Base-by-base conservation (phyloP, 257 asterid species). In the Nicotiana obtusifolia region DNA sequence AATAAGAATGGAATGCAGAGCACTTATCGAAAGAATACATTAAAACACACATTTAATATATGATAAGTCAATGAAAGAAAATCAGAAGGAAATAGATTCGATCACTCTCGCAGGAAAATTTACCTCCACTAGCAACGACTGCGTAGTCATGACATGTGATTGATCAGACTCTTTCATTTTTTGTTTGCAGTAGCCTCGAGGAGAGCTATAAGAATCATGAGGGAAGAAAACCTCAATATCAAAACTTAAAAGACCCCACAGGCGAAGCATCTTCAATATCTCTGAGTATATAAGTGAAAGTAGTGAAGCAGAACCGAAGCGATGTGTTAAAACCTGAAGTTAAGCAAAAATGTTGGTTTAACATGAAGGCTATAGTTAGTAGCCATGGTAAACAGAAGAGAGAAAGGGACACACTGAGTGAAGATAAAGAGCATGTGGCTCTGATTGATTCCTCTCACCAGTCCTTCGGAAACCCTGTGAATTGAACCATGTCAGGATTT, bases 301-400 rank as follows among this genome's bases (percentile, higher is more conserved):
- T 92, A 92, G 85, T 76, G 97, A 86, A 85, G 90, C 92, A 85
- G 97, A 93, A 85, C 97, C 97, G 52, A 84, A 80, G 65, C 97
- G 94, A 89, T 93, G 97, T 13, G 97, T 93, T 86, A 93, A 90
- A 82, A 93, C 97, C 97, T 93, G 93, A 85, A 47, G 59, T 78
- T 57, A 76, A 33, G 54, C 76, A 77, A 62, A 53, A 82, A 61
- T 83, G 78, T 41, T 35, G 24, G 56, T 22, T 73, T 69, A 83
- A 52, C 54, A 80, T 30, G 61, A 80, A 76, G 69, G 73, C 53
- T 83, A 79, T 54, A 81, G 64, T 2, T 79, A 41, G 14, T 24
- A 26, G 52, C 73, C 62, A 79, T 28, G 69, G 79, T 82, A 30
- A 28, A n/a, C 11, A 57, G 73, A 73, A 47, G 64, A 82, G 78